Percentiles rank a stretch among this genome's conserved stretches.
These are phyloP conservation scores for Allium cepa DNA, from an alignment of 106 monocot genomes.

Conservation along the genomic window DNA sequence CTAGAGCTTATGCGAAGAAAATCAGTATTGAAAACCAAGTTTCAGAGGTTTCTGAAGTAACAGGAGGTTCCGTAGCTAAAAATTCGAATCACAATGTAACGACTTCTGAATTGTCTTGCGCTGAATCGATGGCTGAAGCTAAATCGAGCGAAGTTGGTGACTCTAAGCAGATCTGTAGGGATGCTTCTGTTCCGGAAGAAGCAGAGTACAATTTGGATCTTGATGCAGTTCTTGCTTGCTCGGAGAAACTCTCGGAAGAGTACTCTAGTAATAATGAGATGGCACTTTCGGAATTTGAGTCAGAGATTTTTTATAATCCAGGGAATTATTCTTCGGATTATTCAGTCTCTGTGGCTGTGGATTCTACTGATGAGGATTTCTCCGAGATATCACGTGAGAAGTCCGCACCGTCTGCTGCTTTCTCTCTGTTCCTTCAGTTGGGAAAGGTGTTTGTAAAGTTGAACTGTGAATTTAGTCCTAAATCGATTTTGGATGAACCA, in stretches of 20 bases:
- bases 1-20: slow-evolving; percentile 22
- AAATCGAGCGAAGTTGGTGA: background rate
- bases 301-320: slow-evolving; percentile 25
- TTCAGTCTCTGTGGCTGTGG: slow-evolving; percentile 20
- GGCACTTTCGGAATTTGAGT: slow-evolving; percentile 33
- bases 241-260: slow-evolving; percentile 40
- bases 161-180: slow-evolving; percentile 7
- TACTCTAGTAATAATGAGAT: slow-evolving; percentile 41
- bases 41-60: slow-evolving; percentile 35
- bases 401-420: slow-evolving; percentile 37
- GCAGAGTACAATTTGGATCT: slow-evolving; percentile 11
- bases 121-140: slow-evolving; percentile 14
- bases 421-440: slow-evolving; percentile 46
- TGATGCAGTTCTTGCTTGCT: slow-evolving; percentile 44
- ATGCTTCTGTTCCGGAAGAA: background rate
- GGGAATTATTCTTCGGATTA: slow-evolving; percentile 26
- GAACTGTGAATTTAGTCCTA: background rate
- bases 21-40: slow-evolving; percentile 14
- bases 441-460: slow-evolving; percentile 33
- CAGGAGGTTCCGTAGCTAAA: slow-evolving; percentile 15
- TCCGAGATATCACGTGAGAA: slow-evolving; percentile 32
- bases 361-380: slow-evolving; percentile 36
- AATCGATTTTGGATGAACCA: background rate
- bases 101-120: slow-evolving; percentile 38
- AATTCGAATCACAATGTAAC: slow-evolving; percentile 14